Percentiles rank a stretch among this genome's conserved stretches.
These are phyloP conservation scores for Ceratobasidium sp. DNA, from an alignment of 1,284 basidiomycete genomes.

Conservation along the genomic window DNA sequence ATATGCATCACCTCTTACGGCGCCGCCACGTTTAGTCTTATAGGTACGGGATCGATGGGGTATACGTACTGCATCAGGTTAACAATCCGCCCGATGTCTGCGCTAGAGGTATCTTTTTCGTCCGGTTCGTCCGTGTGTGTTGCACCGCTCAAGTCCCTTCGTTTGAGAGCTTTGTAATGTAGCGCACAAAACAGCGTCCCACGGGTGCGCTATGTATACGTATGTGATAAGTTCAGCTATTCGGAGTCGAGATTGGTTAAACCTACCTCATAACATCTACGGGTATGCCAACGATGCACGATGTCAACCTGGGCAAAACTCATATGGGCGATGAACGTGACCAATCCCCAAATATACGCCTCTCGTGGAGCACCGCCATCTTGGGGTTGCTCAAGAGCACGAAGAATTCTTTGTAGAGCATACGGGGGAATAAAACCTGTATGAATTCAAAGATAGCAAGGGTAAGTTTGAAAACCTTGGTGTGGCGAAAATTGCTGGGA, in stretches of 20 bases:
- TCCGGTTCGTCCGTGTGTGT: slow-evolving; percentile 52
- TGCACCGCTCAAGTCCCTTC: slow-evolving; percentile 59
- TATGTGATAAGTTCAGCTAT: neutral
- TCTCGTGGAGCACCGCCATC: slow-evolving; percentile 25
- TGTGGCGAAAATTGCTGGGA: no score
- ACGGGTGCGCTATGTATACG: slow-evolving; percentile 55
- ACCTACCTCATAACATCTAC: slow-evolving; percentile 61
- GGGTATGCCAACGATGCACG: slow-evolving; percentile 68
- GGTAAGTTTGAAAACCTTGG: neutral
- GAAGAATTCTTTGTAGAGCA: slow-evolving; percentile 45
- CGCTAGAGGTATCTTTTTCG: slow-evolving; percentile 47
- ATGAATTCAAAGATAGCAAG: neutral
- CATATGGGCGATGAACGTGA: slow-evolving; percentile 55
- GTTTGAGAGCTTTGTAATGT: slow-evolving; percentile 71
- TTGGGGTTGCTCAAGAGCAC: slow-evolving; percentile 44
- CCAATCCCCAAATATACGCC: slow-evolving; percentile 45
- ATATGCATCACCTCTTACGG: slow-evolving; percentile 66
- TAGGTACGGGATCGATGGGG: neutral
- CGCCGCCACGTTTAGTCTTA: neutral
- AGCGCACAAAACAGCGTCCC: slow-evolving; percentile 72
- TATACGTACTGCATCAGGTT: slow-evolving; percentile 56
- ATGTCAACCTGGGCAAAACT: slow-evolving; percentile 72
- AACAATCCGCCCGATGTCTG: slow-evolving; percentile 53
- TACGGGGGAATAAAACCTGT: slow-evolving; percentile 55
- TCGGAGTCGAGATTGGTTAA: neutral